phyloP scores from a whole-genome alignment of 306 rosid species.

The Crotalaria pallida region DNA sequence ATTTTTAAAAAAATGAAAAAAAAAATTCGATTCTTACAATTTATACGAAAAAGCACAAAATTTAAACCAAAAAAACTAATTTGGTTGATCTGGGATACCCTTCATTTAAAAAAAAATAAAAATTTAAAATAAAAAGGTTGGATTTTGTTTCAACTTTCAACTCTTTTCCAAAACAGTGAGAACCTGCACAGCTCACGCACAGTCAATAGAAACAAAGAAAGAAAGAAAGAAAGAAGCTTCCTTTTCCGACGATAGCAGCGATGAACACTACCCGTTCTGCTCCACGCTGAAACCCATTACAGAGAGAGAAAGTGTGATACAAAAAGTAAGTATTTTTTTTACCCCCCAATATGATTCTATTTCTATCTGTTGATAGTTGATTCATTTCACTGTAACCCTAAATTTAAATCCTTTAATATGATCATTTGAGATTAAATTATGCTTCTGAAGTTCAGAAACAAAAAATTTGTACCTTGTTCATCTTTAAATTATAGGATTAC shows the following conservation, averaged over 20 bases:
- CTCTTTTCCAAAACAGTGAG: too few relatives aligned
- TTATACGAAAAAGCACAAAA: too few relatives aligned
- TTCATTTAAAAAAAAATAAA: too few relatives aligned
- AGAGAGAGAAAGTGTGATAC: too few relatives aligned
- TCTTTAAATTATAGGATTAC: conserved; percentile 1
- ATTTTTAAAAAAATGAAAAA: too few relatives aligned
- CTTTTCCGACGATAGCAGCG: neutral
- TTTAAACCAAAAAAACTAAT: too few relatives aligned
- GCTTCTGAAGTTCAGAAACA: neutral
- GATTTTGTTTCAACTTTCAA: too few relatives aligned
- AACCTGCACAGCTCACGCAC: neutral
- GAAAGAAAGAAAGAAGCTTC: neutral
- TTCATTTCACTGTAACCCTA: neutral
- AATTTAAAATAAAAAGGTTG: too few relatives aligned
- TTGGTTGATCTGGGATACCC: too few relatives aligned
- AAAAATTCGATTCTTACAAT: too few relatives aligned
- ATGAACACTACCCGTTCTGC: neutral
- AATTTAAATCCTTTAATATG: too few relatives aligned
- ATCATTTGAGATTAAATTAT: neutral
- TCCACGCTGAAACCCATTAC: neutral
- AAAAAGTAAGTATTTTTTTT: neutral
- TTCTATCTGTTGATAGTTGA: neutral
- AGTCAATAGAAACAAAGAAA: neutral
- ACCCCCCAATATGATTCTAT: neutral
- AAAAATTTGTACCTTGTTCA: neutral